Base-by-base conservation (phyloP, 768 basidiomycete genomes). In the Podaxis sp. region DNA sequence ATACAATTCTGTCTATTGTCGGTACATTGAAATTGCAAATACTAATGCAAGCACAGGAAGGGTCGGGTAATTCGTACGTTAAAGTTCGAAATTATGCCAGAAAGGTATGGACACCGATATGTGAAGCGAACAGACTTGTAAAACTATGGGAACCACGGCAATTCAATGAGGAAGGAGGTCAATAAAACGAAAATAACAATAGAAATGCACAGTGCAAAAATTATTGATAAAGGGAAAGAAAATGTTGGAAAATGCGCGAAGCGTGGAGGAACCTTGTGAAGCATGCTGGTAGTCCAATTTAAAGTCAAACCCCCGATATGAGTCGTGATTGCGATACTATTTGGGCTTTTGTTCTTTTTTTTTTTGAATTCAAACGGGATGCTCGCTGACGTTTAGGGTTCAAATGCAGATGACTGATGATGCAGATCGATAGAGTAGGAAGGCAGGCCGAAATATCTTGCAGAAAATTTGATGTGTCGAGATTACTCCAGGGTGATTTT, bases 351-450 rank as follows among this genome's bases (percentile, higher is more conserved):
- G 40, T 44, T 19, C 33, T 38, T 39, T 40, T 24, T 49, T 56
- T 51, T 33, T 56, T 56, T 56, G 3, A 49, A 49, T 62, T 54
- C 61, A 54, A 63, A 48, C 36, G 61, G 46, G 19, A 36, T 55
- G 40, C 4, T 13, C 15, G 17, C 3, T 19, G 48, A 57, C 39
- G 55, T 63, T 55, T 48, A 30, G 49, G 52, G 59, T 61, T 58
- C 39, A 63, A 56, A 63, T 63, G 61, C 61, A 63, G 61, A 63
- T 63, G 54, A 63, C 55, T 48, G 53, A 39, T 57, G 46, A 56
- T 63, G 61, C 61, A 63, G 61, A 63, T 57, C 9, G 61, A 57
- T 63, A 19, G 51, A 49, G 46, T 36, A 49, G 46, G 33, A 49
- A 38, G 54, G 61, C 61, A 63, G 54, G 39, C 48, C 61, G 61